Base-by-base conservation (phyloP, 2,329 filamentous ascomycete species). In the Phoma sp. region DNA sequence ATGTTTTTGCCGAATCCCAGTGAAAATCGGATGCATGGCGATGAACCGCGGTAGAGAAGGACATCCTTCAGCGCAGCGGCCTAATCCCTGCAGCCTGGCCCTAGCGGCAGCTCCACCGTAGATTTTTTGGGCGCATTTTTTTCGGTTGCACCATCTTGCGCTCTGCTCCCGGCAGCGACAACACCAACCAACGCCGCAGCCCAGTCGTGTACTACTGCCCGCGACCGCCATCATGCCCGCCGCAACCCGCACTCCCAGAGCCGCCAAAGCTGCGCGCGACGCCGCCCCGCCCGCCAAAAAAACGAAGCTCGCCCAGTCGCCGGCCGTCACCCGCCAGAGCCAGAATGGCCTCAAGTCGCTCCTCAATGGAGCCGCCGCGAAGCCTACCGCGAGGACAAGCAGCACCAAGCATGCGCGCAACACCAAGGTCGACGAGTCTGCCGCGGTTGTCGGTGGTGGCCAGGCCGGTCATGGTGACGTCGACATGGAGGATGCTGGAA, bases 351-450 rank as follows among this genome's bases (percentile, higher is more conserved):
- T 76, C 61, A 67, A 71, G 36, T 60, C 69, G 7, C 64, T 76
- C 6, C 58, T 74, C 43, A 66, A 66, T 45, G 69, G 61, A 27
- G 57, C 55, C 13, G 39, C 63, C 0, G 66, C 70, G 24, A 75
- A 75, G 62, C 67, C 79, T 4, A 78, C 80, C 3, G 80, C 78
- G 14, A 78, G 79, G 49, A 79, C 81, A 51, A 86, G 84, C 64
- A 82, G 82, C 24, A 72, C 78, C 23, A 82, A 81, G 63, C 76
- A 79, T 57, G 67, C 78, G 43, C 79, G 77, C 38, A 80, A 81
- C 60, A 78, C 75, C 53, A 78, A 80, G 36, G 80, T 87, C 30
- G 81, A 87, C 67, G 85, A 88, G 59, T 80, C 83, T 29, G 79
- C 78, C 49, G 78, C 83, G 9, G 77, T 82, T 2, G 81, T 88